Conservation (phyloP, 2,329 filamentous ascomycete species). For the Fusarium sp. region DNA sequence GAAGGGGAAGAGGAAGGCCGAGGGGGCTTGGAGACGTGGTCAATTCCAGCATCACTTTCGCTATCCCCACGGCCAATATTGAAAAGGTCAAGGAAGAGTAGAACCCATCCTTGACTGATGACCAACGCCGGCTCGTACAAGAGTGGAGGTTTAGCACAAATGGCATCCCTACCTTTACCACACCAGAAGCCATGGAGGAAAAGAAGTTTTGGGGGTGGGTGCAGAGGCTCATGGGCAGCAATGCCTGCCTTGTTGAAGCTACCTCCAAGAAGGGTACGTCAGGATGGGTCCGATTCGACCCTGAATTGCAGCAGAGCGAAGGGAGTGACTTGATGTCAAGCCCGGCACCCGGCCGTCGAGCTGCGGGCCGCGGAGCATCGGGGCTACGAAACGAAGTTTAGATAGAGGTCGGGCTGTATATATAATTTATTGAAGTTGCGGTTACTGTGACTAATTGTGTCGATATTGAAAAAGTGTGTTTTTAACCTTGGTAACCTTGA, state of each 20-base stretch:
- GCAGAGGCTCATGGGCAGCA: conserved; percentile 34
- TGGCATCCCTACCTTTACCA: conserved; percentile 40
- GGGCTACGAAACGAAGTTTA: conserved; percentile 28
- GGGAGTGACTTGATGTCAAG: background rate
- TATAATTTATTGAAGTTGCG: too few species aligned
- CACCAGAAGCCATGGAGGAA: conserved; percentile 11
- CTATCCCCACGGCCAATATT: conserved; percentile 31
- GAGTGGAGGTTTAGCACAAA: conserved; percentile 38
- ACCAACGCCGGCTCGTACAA: conserved; percentile 21
- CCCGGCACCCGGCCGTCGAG: conserved; percentile 11
- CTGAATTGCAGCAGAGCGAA: background rate
- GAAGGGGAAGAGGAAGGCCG: conserved; percentile 1
- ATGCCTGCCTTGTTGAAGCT: conserved; percentile 37
- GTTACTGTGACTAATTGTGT: too few species aligned
- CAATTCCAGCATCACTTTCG: conserved; percentile 33
- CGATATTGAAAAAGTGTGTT: too few species aligned
- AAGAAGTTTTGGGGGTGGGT: conserved; percentile 28
- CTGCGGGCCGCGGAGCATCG: background rate
- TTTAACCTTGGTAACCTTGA: too few species aligned
- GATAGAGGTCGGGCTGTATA: background rate
- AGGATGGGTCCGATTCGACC: conserved; percentile 21
- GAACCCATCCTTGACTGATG: conserved; percentile 23
- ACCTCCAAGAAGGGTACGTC: conserved; percentile 26
- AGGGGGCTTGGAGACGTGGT: conserved; percentile 14
- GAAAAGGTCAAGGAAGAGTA: conserved; percentile 39